A percentile compares a stretch with the other conserved stretches of the same genome.
Evolutionary conservation across 1,284 basidiomycete species (phyloP).

Genomic region (Ceratobasidium sp.): DNA sequence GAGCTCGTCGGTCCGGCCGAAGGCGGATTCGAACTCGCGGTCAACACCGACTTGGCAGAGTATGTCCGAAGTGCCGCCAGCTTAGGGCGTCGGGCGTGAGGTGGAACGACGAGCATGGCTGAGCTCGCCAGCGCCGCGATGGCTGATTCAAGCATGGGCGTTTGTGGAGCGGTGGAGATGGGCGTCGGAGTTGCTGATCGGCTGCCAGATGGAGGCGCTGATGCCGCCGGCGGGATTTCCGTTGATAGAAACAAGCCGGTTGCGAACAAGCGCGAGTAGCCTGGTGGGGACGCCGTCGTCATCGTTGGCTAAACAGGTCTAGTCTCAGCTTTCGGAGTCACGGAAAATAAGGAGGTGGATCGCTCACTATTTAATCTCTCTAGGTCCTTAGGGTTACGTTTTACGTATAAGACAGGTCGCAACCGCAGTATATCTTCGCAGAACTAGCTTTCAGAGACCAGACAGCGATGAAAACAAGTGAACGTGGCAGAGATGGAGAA

Average conservation of each 20-base stretch:
- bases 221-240: not conserved
- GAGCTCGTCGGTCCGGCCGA: constrained; percentile 14
- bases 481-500: not conserved
- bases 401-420: not conserved
- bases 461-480: not conserved
- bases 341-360: not conserved
- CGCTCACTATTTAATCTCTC: not conserved
- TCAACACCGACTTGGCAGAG: not conserved
- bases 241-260: constrained; percentile 40
- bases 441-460: constrained; percentile 9
- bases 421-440: not conserved
- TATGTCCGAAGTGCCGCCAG: constrained; percentile 28
- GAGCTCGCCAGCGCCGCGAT: not conserved
- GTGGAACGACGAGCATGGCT: not conserved
- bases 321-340: not conserved
- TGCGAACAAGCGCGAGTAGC: constrained; percentile 40
- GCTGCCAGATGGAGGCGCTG: not conserved
- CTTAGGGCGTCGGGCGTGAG: constrained; percentile 28
- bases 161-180: constrained; percentile 24
- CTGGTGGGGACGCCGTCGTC: constrained; percentile 28
- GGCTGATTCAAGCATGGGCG: constrained; percentile 21
- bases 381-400: constrained; percentile 15
- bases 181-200: constrained; percentile 36
- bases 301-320: not conserved
- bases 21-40: not conserved